Evolutionary conservation across 2,329 filamentous ascomycete genomes (phyloP).

Genomic region (Acrocalymma vagum): DNA sequence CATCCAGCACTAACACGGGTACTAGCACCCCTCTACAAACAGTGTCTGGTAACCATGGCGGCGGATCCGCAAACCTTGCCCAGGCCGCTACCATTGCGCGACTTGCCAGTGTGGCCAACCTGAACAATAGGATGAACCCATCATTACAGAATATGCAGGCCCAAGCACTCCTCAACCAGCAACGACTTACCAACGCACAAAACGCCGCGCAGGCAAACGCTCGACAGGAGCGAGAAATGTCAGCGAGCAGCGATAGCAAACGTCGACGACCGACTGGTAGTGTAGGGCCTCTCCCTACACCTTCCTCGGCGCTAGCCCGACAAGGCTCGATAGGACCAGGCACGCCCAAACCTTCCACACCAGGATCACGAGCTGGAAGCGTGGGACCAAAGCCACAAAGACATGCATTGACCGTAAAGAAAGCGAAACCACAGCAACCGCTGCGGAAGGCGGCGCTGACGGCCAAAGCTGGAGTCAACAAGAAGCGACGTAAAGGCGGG

Average conservation of each 20-base stretch:
- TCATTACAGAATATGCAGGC: conserved; percentile 46
- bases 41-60: conserved; percentile 63
- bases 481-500: conserved; percentile 47
- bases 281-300: conserved; percentile 61
- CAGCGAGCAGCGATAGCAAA: conserved; percentile 64
- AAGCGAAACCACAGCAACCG: conserved; percentile 63
- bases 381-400: conserved; percentile 61
- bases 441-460: conserved; percentile 46
- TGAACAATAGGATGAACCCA: conserved; percentile 37
- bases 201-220: conserved; percentile 39
- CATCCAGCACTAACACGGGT: conserved; percentile 54
- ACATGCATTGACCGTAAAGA: conserved; percentile 60
- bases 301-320: conserved; percentile 63
- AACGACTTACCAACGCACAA: conserved; percentile 45
- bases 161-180: conserved; percentile 47
- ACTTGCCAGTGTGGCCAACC: conserved; percentile 48
- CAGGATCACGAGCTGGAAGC: conserved; percentile 65
- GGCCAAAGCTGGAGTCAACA: conserved; percentile 45
- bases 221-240: conserved; percentile 61
- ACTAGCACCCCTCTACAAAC: conserved; percentile 62
- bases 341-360: conserved; percentile 68
- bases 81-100: conserved; percentile 58
- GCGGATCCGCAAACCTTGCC: conserved; percentile 62
- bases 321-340: conserved; percentile 70
- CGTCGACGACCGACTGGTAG: conserved; percentile 65